These are phyloP conservation scores for Cercophora newfieldiana DNA, from an alignment of 495 filamentous ascomycete genomes.

Conservation along the genomic window DNA sequence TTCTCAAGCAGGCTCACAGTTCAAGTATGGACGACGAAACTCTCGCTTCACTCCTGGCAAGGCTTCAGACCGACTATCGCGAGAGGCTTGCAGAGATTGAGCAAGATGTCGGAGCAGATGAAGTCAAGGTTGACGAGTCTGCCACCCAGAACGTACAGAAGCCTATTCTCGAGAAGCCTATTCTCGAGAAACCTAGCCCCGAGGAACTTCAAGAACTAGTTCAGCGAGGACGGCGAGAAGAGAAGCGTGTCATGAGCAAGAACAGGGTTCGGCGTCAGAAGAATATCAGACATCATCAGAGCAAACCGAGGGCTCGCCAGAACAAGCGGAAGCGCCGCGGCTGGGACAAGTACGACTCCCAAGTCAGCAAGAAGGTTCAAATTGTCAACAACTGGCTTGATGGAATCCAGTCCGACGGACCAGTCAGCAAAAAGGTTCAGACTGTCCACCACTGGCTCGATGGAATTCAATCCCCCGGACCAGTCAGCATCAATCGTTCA, in stretches of 20 bases:
- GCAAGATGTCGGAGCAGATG: constrained; percentile 20
- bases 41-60: constrained; percentile 64
- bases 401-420: background rate
- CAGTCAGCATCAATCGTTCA: background rate
- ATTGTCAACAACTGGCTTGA: background rate
- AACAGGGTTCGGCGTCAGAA: background rate
- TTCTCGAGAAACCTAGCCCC: background rate
- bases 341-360: background rate
- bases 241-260: constrained; percentile 19
- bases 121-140: background rate
- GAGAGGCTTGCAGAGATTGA: constrained; percentile 66
- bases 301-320: background rate
- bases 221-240: constrained; percentile 10
- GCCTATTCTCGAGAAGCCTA: background rate
- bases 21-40: constrained; percentile 66
- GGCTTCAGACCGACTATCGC: constrained; percentile 76
- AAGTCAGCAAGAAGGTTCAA: background rate
- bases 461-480: background rate
- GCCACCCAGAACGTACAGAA: background rate
- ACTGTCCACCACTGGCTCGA: background rate
- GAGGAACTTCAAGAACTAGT: constrained; percentile 13
- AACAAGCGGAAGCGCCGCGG: background rate
- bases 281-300: background rate
- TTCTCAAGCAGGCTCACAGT: constrained; percentile 67
- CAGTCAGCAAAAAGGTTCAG: background rate